Evolutionary conservation across 1,284 basidiomycete genomes (phyloP).

Genomic region (Kalmanozyma brasiliensis): DNA sequence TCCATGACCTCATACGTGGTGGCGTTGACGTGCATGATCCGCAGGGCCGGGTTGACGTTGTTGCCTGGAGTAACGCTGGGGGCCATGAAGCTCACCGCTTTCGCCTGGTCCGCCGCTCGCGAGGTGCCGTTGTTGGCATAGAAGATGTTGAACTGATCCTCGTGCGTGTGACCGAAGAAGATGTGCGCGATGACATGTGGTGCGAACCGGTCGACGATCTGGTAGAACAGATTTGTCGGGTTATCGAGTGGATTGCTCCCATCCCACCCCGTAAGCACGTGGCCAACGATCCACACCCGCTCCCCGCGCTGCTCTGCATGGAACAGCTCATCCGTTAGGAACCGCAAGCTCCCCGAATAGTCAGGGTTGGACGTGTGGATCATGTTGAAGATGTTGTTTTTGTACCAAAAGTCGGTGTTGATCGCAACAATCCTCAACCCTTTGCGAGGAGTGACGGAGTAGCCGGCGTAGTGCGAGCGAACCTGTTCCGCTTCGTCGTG

Average conservation of each 20-base stretch:
- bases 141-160: constrained; percentile 82
- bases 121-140: constrained; percentile 78
- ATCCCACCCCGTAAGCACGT: constrained; percentile 79
- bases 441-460: constrained; percentile 76
- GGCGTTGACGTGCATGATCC: constrained; percentile 82
- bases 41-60: constrained; percentile 81
- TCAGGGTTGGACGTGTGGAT: constrained; percentile 80
- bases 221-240: constrained; percentile 59
- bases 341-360: constrained; percentile 79
- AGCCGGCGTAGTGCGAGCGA: constrained; percentile 78
- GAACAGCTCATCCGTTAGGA: constrained; percentile 83
- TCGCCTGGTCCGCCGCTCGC: constrained; percentile 6
- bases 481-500: constrained; percentile 74
- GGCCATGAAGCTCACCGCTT: constrained; percentile 72
- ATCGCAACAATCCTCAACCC: constrained; percentile 79
- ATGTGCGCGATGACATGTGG: constrained; percentile 81
- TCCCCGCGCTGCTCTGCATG: constrained; percentile 57
- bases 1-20: constrained; percentile 68
- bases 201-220: constrained; percentile 81
- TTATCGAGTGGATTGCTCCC: constrained; percentile 73
- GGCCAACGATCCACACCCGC: constrained; percentile 80
- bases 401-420: constrained; percentile 75
- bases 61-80: constrained; percentile 79
- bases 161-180: constrained; percentile 84
- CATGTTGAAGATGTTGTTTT: constrained; percentile 76